phyloP scores from a whole-genome alignment of 2,329 filamentous ascomycete genomes.

The Pseudopyricularia javanii region DNA sequence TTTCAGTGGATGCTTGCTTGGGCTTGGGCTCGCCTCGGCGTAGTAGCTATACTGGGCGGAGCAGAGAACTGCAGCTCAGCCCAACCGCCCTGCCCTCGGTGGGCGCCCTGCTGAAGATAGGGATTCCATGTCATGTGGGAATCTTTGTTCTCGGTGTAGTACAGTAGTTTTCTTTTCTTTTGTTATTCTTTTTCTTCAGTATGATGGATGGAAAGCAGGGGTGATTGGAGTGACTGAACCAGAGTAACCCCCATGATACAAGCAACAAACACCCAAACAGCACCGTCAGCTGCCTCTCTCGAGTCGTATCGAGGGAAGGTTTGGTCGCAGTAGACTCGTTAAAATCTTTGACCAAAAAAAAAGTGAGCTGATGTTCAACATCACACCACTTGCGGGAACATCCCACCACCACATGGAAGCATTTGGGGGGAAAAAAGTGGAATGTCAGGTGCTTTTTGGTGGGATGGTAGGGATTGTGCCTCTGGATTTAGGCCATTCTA shows the following conservation, averaged over 20 bases:
- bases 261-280: not conserved
- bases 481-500: not conserved
- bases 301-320: not conserved
- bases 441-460: constrained; percentile 12
- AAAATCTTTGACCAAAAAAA: not conserved
- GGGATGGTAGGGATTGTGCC: not conserved
- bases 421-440: constrained; percentile 9
- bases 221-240: too few species aligned
- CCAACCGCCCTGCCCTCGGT: not conserved
- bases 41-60: not conserved
- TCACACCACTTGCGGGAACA: not conserved
- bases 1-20: too few species aligned
- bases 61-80: not conserved
- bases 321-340: not conserved
- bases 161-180: too few species aligned
- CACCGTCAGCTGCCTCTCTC: not conserved
- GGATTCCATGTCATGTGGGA: too few species aligned
- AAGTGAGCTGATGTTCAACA: not conserved
- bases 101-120: not conserved
- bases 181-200: not conserved
- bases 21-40: not conserved
- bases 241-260: too few species aligned
- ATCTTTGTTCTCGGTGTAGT: too few species aligned
- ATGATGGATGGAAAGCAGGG: too few species aligned
- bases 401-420: not conserved